Evolutionary conservation across 208 protist species (phyloP), one percentile per base, ranked within the genome.

Genomic region (Wallacemonas sp.): DNA sequence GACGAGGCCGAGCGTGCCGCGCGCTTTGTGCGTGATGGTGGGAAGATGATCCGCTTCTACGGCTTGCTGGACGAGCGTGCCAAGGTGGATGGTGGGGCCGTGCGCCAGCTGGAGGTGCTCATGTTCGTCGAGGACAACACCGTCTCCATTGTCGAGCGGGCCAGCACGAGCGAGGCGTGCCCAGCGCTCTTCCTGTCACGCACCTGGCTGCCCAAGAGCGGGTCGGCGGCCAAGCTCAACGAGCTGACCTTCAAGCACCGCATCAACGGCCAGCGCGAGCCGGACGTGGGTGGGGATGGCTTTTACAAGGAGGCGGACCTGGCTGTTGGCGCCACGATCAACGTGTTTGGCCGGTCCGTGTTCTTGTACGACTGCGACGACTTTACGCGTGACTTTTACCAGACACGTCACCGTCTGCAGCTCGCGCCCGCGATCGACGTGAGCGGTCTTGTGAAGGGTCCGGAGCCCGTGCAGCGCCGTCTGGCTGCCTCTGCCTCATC

Each of bases 11-110:
- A 88, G 63, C 83, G 81, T 2, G 74, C 82, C 2, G 80, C 87
- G 30, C 74, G 86, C 34, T 98, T 98, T 78, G 78, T 99, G 27
- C 80, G 76, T 4, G 92, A 98, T 75, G 92, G 98, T 66, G 88
- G 97, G 34, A 93, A 98, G 70, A 87, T 98, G 36, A 85, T 99
- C n/a, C 86, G 96, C 32, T 99, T 99, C 78, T 97, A 94, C 66
- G 88, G 70, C 29, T 70, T 99, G 39, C 48, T 88, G 32, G 87
- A 94, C 58, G 85, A 93, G 63, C 85, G 89, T 16, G 60, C 67
- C 33, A 75, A 52, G 32, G 41, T 78, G 19, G 46, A 65, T 24
- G 80, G 73, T 16, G 83, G 96, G 47, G 86, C 96, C 24, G 67
- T 94, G 36, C 86, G 96, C 21, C 76, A 87, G 36, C 84, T 99